A percentile compares a stretch with the other conserved stretches of the same genome.
These are phyloP conservation scores for Otatea glauca DNA, from an alignment of 176 grass and related monocot genomes.

Conservation along the genomic window DNA sequence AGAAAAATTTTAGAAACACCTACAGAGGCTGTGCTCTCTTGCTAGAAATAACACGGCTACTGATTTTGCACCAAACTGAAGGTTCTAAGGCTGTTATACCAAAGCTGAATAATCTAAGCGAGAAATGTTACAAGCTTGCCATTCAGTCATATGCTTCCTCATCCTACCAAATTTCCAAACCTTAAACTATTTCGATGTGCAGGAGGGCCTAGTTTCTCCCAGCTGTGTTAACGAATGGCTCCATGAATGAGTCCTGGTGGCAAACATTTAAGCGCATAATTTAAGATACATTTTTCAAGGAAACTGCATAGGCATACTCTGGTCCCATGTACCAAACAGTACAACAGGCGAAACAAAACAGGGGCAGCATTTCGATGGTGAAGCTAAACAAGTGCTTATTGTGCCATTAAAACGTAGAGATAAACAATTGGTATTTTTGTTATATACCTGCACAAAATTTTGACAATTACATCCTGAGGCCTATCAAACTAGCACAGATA, in stretches of 20 bases:
- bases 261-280: neutral
- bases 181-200: neutral
- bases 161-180: neutral
- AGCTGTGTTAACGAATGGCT: neutral
- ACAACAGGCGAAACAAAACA: neutral
- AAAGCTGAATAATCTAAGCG: neutral
- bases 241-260: neutral
- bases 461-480: constrained; percentile 40
- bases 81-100: neutral
- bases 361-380: neutral
- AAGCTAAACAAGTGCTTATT: neutral
- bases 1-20: neutral
- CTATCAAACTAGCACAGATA: constrained; percentile 35
- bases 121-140: neutral
- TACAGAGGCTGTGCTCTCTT: neutral
- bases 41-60: neutral
- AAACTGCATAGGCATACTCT: neutral
- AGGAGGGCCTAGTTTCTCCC: neutral
- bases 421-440: neutral
- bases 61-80: neutral
- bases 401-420: neutral
- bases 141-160: neutral
- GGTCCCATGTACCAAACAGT: neutral
- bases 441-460: constrained; percentile 21
- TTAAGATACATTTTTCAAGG: neutral